These are phyloP conservation scores for Leccinum olivaceopallidum DNA, from an alignment of 768 basidiomycete genomes.

Conservation along the genomic window DNA sequence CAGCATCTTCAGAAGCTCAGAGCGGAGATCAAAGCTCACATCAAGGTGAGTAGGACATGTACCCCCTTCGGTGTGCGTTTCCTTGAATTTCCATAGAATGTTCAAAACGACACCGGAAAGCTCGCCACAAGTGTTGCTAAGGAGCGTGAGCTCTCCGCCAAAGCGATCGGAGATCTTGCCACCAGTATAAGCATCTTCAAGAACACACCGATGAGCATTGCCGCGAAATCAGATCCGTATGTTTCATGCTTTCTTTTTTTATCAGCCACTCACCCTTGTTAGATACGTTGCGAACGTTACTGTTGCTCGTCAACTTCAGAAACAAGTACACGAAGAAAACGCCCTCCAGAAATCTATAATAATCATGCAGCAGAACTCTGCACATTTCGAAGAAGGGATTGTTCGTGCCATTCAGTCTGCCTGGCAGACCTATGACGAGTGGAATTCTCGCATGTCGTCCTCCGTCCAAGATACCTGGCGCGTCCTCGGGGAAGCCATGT, in stretches of 20 bases:
- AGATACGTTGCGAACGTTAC: slow-evolving; percentile 70
- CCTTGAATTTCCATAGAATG: slow-evolving; percentile 51
- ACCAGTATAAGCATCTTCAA: slow-evolving; percentile 88
- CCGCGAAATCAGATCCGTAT: slow-evolving; percentile 42
- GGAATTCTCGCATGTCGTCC: slow-evolving; percentile 78
- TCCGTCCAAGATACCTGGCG: slow-evolving; percentile 77
- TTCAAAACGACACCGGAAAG: slow-evolving; percentile 95
- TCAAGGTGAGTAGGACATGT: slow-evolving; percentile 58
- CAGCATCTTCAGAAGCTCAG: slow-evolving; percentile 97
- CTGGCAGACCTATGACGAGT: slow-evolving; percentile 96
- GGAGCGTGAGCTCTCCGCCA: slow-evolving; percentile 83
- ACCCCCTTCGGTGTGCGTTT: background rate
- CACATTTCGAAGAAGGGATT: slow-evolving; percentile 96
- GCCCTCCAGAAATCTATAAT: slow-evolving; percentile 96
- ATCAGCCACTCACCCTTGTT: slow-evolving; percentile 2
- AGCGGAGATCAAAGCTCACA: slow-evolving; percentile 95
- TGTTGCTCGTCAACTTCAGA: slow-evolving; percentile 79
- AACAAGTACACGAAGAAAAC: slow-evolving; percentile 97
- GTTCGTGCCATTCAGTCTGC: slow-evolving; percentile 94
- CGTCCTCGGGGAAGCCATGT: slow-evolving; percentile 70
- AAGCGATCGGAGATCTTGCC: slow-evolving; percentile 83
- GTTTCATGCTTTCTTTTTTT: background rate
- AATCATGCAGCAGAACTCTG: slow-evolving; percentile 97
- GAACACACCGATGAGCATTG: slow-evolving; percentile 90
- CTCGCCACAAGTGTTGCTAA: slow-evolving; percentile 89